A percentile compares a stretch with the other conserved stretches of the same genome.
Conservation (phyloP, 1,284 basidiomycete species). For the Violaceomyces palustris region DNA sequence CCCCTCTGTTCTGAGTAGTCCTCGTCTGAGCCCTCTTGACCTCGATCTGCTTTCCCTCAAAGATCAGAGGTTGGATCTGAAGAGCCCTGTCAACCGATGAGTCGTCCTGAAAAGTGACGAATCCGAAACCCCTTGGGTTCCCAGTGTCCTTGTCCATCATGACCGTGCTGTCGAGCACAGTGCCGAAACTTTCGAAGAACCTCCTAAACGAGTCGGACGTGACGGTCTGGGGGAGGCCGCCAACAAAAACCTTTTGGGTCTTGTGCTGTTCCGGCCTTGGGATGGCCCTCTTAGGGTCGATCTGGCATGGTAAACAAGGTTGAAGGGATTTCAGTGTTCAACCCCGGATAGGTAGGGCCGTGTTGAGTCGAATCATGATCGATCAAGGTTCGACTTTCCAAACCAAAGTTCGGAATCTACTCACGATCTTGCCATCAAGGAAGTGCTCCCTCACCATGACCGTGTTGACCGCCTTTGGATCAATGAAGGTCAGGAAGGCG, state of each 20-base stretch:
- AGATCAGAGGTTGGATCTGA: constrained; percentile 42
- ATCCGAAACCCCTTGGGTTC: constrained; percentile 93
- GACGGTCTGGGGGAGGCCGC: constrained; percentile 82
- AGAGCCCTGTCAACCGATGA: constrained; percentile 68
- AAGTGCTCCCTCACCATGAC: constrained; percentile 81
- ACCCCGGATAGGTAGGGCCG: no score
- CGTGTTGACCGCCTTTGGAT: constrained; percentile 77
- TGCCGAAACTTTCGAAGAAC: constrained; percentile 82
- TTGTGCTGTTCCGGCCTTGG: constrained; percentile 60
- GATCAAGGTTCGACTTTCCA: not conserved
- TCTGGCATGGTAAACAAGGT: no score
- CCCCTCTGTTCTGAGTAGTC: no score
- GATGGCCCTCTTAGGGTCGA: constrained; percentile 97
- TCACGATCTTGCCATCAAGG: constrained; percentile 86
- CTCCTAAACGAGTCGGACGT: constrained; percentile 88
- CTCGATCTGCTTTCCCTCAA: constrained; percentile 68
- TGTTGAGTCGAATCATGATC: no score
- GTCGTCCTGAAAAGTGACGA: constrained; percentile 85
- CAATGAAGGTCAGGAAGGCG: constrained; percentile 86
- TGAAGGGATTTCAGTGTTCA: no score
- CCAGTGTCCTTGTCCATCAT: constrained; percentile 98
- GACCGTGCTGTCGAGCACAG: constrained; percentile 91
- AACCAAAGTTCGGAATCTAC: constrained; percentile 43
- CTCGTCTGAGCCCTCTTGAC: constrained; percentile 62
- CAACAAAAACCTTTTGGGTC: constrained; percentile 71